A percentile compares a stretch with the other conserved stretches of the same genome.
Evolutionary conservation across 2,329 filamentous ascomycete genomes (phyloP).

Genomic region (Myriangium duriaei): DNA sequence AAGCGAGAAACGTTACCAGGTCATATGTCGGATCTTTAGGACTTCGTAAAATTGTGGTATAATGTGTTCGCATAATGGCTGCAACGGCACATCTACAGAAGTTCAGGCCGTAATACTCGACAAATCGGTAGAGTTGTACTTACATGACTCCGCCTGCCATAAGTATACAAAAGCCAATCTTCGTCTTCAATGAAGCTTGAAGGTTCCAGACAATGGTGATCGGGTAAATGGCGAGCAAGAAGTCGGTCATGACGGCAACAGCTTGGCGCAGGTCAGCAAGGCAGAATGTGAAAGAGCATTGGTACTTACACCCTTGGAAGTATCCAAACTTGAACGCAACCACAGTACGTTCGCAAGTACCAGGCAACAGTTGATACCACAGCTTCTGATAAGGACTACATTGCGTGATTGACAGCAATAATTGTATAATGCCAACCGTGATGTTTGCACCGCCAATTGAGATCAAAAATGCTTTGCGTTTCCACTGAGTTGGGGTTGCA

Average conservation of each 20-base stretch:
- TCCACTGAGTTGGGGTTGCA: conserved; percentile 6
- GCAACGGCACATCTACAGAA: conserved; percentile 1
- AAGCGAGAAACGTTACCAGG: conserved; percentile 6
- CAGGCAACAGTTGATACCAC: conserved; percentile 6
- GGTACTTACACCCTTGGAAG: conserved; percentile 3
- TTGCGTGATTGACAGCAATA: conserved; percentile 4
- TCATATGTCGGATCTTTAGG: conserved; percentile 6
- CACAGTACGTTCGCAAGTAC: conserved; percentile 4
- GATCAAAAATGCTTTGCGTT: conserved; percentile 5
- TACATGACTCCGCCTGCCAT: conserved; percentile 9
- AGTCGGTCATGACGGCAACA: conserved; percentile 2
- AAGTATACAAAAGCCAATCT: conserved; percentile 6
- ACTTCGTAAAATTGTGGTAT: conserved; percentile 5
- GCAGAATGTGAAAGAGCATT: neutral
- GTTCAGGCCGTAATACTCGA: neutral
- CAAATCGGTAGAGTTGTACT: neutral
- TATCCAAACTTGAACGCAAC: conserved; percentile 7
- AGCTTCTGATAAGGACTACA: conserved; percentile 6
- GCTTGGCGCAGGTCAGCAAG: neutral
- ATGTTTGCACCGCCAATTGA: conserved; percentile 1
- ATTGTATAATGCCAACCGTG: conserved; percentile 3
- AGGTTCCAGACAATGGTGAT: conserved; percentile 9
- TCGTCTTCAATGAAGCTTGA: conserved; percentile 5
- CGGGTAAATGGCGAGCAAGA: conserved; percentile 6
- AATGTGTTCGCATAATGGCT: conserved; percentile 9